A percentile compares a stretch with the other conserved stretches of the same genome.
These are phyloP conservation scores for Eimeria necatrix DNA, from an alignment of 169 alveolate species.

Conservation along the genomic window DNA sequence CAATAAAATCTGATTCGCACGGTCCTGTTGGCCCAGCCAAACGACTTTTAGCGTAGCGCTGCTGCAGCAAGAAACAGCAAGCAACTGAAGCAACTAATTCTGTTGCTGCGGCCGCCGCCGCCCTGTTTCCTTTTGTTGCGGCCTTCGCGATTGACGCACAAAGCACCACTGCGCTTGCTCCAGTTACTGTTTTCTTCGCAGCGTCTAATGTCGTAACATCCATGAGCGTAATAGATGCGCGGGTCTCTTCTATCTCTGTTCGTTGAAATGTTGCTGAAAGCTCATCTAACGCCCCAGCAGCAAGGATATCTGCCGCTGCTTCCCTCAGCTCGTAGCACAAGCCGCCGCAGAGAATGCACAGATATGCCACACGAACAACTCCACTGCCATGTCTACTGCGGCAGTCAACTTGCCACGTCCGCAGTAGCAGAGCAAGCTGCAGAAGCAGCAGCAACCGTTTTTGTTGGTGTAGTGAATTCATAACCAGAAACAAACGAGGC, in stretches of 20 bases:
- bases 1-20: neutral
- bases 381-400: neutral
- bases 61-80: slow-evolving; percentile 46
- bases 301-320: slow-evolving; percentile 60
- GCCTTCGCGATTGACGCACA: slow-evolving; percentile 31
- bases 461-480: slow-evolving; percentile 32
- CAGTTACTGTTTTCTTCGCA: neutral
- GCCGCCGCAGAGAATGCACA: slow-evolving; percentile 22
- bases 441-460: slow-evolving; percentile 14
- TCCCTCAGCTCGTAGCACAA: slow-evolving; percentile 56
- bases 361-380: slow-evolving; percentile 46
- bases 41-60: neutral
- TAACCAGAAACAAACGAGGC: neutral
- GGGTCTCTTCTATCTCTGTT: neutral
- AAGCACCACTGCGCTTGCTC: slow-evolving; percentile 21
- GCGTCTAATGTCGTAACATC: neutral
- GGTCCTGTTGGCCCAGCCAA: neutral
- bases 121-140: slow-evolving; percentile 32
- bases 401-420: slow-evolving; percentile 38
- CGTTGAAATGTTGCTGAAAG: neutral
- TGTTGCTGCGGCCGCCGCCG: slow-evolving; percentile 70
- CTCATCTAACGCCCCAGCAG: slow-evolving; percentile 72
- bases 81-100: slow-evolving; percentile 34
- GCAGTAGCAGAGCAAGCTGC: slow-evolving; percentile 70
- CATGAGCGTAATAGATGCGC: neutral